Base-by-base conservation (phyloP, 352 stramenopile species). In the Globisporangium orthogonon region DNA sequence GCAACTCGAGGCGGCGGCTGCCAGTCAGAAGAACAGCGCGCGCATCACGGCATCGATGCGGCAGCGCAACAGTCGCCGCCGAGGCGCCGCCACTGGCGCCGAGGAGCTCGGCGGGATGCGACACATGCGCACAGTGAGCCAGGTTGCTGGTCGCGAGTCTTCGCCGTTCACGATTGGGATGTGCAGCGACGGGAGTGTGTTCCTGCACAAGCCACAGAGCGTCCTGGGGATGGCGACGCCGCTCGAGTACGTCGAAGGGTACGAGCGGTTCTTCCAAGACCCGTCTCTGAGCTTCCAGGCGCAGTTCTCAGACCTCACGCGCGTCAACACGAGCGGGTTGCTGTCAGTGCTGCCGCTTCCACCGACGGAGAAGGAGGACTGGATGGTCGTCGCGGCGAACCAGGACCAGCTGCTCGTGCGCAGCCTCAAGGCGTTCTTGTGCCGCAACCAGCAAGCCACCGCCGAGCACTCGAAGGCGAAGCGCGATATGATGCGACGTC, bases 141-240 rank as follows among this genome's bases (percentile, higher is more conserved):
- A 89, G 46, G 65, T 94, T 0, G 76, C 81, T 13, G 78, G 84
- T 2, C 69, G 78, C n/a, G 69, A 85, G 43, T 50, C 58, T 4
- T 72, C 78, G 0, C 77, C 78, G 0, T 90, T 91, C 54, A 88
- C 79, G 11, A 69, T 94, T 11, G 84, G 84, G 18, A 89, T 89
- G 74, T 94, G 84, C 65, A 90, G 75, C 3, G 84, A 94, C 47
- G 84, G 84, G 14, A 91, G 81, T 23, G 84, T 94, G 5, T 94
- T 94, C 54, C 73, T 86, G 49, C 81, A 94, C 51, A 53, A 76
- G 17, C 74, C 78, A 1, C 65, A 74, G 30, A 50, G 75, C 7
- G 70, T 70, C 2, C 76, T 78, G 7, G 81, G 83, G 15, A 68
- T 94, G 9, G 77, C 74, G 10, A 85, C 79, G 14, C 79, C 79